phyloP scores from a whole-genome alignment of 306 rosid genomes.

The Pyrus bretschneideri region DNA sequence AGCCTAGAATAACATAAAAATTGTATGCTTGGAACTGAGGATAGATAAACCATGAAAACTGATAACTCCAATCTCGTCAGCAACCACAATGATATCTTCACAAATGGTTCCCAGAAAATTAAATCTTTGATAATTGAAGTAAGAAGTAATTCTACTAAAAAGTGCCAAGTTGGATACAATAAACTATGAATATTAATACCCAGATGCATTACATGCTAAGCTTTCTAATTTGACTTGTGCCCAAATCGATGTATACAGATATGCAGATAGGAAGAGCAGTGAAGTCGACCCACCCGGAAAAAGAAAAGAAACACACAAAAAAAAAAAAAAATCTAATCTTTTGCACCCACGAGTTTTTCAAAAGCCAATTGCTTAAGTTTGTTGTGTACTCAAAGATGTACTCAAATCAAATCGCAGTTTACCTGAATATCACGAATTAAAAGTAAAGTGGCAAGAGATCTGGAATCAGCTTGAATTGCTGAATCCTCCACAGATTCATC shows the following conservation, averaged over 20 bases:
- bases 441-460: conserved; percentile 91
- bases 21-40: not conserved
- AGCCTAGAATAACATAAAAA: conserved; percentile 39
- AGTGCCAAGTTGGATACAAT: too few relatives aligned
- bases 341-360: not conserved
- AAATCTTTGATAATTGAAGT: not conserved
- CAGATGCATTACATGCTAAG: not conserved
- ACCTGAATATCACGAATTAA: conserved; percentile 93
- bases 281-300: not conserved
- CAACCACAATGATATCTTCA: not conserved
- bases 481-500: conserved; percentile 96
- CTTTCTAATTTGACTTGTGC: not conserved
- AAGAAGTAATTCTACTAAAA: not conserved
- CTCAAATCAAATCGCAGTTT: conserved; percentile 9
- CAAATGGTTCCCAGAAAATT: not conserved
- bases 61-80: not conserved
- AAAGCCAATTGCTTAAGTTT: not conserved
- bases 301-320: not conserved
- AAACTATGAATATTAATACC: not conserved
- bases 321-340: not conserved
- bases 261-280: too few relatives aligned
- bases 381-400: not conserved
- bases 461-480: conserved; percentile 94
- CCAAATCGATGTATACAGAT: too few relatives aligned
- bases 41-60: too few relatives aligned